phyloP scores from a whole-genome alignment of 139 green algal species.

The Chlorella ohadii region DNA sequence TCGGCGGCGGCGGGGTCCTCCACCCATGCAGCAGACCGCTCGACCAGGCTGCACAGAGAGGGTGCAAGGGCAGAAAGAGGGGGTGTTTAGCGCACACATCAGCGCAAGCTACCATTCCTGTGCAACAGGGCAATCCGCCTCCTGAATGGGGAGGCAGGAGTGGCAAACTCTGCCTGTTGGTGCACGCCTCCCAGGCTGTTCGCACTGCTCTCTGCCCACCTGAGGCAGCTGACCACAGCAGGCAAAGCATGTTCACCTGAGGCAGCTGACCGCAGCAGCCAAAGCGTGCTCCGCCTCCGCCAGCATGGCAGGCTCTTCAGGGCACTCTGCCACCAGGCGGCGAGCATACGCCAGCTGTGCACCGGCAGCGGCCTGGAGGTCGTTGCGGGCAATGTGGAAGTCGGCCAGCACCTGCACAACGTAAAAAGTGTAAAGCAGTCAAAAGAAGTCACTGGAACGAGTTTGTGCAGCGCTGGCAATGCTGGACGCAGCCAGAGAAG shows the following conservation, averaged over 20 bases:
- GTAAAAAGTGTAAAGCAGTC: too few relatives aligned
- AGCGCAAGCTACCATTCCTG: too few relatives aligned
- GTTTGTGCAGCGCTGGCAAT: too few relatives aligned
- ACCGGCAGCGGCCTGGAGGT: slow-evolving; percentile 43
- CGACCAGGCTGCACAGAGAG: slow-evolving; percentile 28
- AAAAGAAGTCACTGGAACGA: too few relatives aligned
- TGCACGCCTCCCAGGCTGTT: too few relatives aligned
- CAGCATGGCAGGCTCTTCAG: neutral
- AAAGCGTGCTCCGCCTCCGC: slow-evolving; percentile 21
- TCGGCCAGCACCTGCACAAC: slow-evolving; percentile 42
- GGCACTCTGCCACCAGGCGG: slow-evolving; percentile 31
- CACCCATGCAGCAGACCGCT: slow-evolving; percentile 39
- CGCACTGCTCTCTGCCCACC: neutral
- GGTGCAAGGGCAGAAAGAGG: too few relatives aligned
- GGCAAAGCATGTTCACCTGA: slow-evolving; percentile 34
- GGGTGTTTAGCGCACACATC: too few relatives aligned
- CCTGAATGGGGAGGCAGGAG: too few relatives aligned
- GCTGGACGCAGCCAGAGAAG: too few relatives aligned
- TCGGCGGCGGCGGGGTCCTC: slow-evolving; percentile 27
- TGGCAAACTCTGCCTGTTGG: too few relatives aligned
- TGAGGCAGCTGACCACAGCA: slow-evolving; percentile 26
- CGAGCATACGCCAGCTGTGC: slow-evolving; percentile 43
- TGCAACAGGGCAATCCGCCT: too few relatives aligned
- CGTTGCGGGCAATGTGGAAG: slow-evolving; percentile 38
- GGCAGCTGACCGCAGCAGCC: slow-evolving; percentile 24